phyloP scores from a whole-genome alignment of 1,139 yeast species.

The Kodamaea arcana region DNA sequence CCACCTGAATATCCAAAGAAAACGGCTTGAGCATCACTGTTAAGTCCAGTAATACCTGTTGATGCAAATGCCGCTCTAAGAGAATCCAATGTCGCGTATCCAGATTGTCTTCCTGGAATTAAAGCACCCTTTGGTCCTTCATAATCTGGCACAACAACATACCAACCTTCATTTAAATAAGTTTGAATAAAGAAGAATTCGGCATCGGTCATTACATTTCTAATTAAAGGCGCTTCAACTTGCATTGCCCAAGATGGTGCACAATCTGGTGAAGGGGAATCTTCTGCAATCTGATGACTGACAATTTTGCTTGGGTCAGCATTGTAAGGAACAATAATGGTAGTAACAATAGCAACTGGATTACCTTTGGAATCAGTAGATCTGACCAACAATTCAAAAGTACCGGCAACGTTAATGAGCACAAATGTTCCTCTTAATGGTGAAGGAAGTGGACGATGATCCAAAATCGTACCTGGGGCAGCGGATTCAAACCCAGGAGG shows the following conservation, averaged over 20 bases:
- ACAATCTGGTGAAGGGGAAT: constrained; percentile 26
- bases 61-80: constrained; percentile 23
- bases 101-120: constrained; percentile 27
- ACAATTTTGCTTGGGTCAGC: constrained; percentile 27
- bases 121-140: constrained; percentile 28
- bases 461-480: constrained; percentile 22
- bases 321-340: constrained; percentile 28
- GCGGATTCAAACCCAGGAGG: constrained; percentile 21
- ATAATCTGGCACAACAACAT: constrained; percentile 31
- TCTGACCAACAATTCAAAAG: constrained; percentile 32
- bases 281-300: constrained; percentile 34
- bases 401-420: constrained; percentile 10
- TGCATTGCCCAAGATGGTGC: constrained; percentile 29
- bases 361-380: constrained; percentile 29
- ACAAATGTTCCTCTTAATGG: constrained; percentile 14
- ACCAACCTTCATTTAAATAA: constrained; percentile 26
- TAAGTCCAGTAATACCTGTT: constrained; percentile 19
- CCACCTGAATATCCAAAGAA: constrained; percentile 40
- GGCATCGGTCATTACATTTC: constrained; percentile 15
- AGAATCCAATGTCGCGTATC: constrained; percentile 25
- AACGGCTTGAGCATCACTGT: constrained; percentile 20
- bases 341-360: constrained; percentile 28
- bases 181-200: constrained; percentile 18
- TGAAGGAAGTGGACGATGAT: constrained; percentile 20
- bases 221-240: constrained; percentile 12